A percentile compares a stretch with the other conserved stretches of the same genome.
Evolutionary conservation across 768 basidiomycete genomes (phyloP).

Genomic region (Leccinum subgranulosum): DNA sequence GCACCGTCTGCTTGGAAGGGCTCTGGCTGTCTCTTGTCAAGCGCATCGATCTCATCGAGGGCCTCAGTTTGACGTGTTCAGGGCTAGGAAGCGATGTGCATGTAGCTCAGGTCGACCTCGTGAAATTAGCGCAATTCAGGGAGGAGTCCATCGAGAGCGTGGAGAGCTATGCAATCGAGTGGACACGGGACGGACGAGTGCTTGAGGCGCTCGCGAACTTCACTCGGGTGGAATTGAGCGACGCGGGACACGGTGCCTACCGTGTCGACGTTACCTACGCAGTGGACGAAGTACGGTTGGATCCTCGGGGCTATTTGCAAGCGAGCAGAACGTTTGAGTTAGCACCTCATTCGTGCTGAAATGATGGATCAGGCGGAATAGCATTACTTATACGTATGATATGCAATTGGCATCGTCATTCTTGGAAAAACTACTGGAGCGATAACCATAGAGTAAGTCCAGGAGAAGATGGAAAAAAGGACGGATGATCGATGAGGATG

Average conservation of each 20-base stretch:
- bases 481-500: not conserved
- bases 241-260: constrained; percentile 40
- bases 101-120: constrained; percentile 45
- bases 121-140: constrained; percentile 61
- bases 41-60: constrained; percentile 61
- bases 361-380: not conserved
- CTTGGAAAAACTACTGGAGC: constrained; percentile 17
- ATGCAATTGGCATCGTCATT: constrained; percentile 13
- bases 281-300: constrained; percentile 56
- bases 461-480: not conserved
- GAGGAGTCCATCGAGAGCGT: constrained; percentile 22
- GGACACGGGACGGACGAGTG: constrained; percentile 47
- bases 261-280: constrained; percentile 46
- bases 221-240: constrained; percentile 44
- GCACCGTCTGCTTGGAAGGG: constrained; percentile 69
- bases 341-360: not conserved
- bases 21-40: constrained; percentile 67
- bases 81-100: constrained; percentile 32
- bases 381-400: constrained; percentile 13
- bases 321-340: constrained; percentile 20
- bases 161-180: constrained; percentile 56
- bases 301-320: constrained; percentile 35
- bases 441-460: constrained; percentile 19
- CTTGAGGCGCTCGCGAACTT: constrained; percentile 48
- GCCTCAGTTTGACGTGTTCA: constrained; percentile 40